phyloP scores from a whole-genome alignment of 2,329 filamentous ascomycete species.

The Botrytis porri region DNA sequence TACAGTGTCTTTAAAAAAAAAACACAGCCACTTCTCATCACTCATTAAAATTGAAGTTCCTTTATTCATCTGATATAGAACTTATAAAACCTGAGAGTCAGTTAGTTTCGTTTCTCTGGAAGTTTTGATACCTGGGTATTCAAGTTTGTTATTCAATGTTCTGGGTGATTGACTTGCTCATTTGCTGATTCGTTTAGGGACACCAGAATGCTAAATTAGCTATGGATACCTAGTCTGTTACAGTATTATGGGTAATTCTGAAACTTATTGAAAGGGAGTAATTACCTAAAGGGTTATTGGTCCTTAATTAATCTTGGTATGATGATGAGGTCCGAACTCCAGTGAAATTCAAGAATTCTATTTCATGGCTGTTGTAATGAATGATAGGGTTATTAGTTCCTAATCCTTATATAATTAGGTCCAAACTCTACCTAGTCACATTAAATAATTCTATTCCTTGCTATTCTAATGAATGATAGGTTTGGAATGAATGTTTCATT shows the following conservation, averaged over 20 bases:
- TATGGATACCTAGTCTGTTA: neutral
- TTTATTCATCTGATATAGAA: neutral
- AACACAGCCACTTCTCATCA: too few species aligned
- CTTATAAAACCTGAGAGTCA: neutral
- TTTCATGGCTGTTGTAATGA: too few species aligned
- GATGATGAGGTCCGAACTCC: too few species aligned
- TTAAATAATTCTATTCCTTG: rapidly evolving
- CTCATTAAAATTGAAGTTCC: neutral
- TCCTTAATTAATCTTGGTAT: too few species aligned
- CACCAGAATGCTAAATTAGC: neutral
- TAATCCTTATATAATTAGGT: rapidly evolving
- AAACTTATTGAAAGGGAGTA: rapidly evolving
- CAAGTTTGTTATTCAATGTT: neutral
- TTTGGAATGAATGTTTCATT: rapidly evolving
- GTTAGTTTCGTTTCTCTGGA: rapidly evolving
- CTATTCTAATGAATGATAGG: neutral
- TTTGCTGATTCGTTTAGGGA: neutral
- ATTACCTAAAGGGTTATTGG: rapidly evolving
- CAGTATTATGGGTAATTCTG: neutral
- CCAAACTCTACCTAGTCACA: neutral
- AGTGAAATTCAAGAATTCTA: too few species aligned
- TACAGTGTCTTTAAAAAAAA: rapidly evolving
- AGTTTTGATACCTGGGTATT: neutral
- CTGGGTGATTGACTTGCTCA: neutral
- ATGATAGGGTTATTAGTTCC: rapidly evolving